Evolutionary conservation across 148 eudicot species (phyloP).

Genomic region (Euryodendron excelsum): DNA sequence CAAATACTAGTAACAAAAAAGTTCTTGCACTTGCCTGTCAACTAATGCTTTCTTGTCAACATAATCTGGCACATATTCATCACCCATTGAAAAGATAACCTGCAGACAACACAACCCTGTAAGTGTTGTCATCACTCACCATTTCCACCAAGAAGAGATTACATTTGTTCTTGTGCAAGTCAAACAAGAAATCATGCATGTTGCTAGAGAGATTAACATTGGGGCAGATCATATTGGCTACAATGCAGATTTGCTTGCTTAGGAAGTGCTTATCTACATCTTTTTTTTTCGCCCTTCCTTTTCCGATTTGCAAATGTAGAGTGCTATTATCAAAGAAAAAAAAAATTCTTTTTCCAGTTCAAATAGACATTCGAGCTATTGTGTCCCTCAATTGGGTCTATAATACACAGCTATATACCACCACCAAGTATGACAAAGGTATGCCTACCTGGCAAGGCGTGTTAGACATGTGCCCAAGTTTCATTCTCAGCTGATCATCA

Average conservation of each 20-base stretch:
- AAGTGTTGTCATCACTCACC: not conserved
- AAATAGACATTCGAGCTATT: not conserved
- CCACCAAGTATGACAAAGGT: not conserved
- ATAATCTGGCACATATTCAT: slow-evolving; percentile 82
- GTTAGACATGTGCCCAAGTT: slow-evolving; percentile 86
- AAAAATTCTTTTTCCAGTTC: not conserved
- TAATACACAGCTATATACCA: not conserved
- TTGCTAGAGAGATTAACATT: not conserved
- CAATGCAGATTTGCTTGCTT: not conserved
- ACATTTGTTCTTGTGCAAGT: slow-evolving; percentile 3
- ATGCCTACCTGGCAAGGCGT: slow-evolving; percentile 79
- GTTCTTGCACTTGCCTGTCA: slow-evolving; percentile 46
- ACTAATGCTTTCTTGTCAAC: slow-evolving; percentile 87
- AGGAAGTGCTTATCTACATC: slow-evolving; percentile 1
- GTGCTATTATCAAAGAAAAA: not conserved
- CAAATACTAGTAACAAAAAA: not conserved
- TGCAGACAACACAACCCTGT: slow-evolving; percentile 24
- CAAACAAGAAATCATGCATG: slow-evolving; percentile 4
- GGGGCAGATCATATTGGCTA: not conserved
- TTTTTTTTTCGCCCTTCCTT: not conserved
- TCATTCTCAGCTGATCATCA: slow-evolving; percentile 34
- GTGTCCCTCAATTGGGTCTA: not conserved
- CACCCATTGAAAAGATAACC: slow-evolving; percentile 90
- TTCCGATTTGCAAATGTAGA: not conserved
- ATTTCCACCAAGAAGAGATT: not conserved